Evolutionary conservation across 2,329 filamentous ascomycete species (phyloP).

Genomic region (Phialophora tarda): DNA sequence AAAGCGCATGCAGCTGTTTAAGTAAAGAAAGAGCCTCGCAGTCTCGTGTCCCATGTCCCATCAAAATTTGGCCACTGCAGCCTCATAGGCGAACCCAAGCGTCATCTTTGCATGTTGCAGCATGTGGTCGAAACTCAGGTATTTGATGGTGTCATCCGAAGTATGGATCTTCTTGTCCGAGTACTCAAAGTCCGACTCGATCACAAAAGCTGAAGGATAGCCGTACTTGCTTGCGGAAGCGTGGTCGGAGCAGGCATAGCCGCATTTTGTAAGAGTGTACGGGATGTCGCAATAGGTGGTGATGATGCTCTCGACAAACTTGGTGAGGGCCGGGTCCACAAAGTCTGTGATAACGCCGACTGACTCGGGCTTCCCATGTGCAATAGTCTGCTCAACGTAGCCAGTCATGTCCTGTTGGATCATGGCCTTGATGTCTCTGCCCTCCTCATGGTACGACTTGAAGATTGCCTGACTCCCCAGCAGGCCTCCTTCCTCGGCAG

Average conservation of each 20-base stretch:
- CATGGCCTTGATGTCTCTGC: constrained; percentile 88
- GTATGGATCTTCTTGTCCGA: constrained; percentile 75
- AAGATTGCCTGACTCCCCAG: constrained; percentile 92
- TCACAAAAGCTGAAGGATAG: constrained; percentile 69
- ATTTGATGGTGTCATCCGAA: constrained; percentile 72
- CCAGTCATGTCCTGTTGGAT: constrained; percentile 98
- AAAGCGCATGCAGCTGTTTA: not conserved
- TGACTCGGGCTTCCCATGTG: constrained; percentile 79
- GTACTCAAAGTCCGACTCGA: constrained; percentile 65
- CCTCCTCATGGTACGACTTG: constrained; percentile 73
- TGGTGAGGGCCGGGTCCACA: constrained; percentile 80
- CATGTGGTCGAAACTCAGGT: constrained; percentile 86
- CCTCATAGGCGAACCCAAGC: constrained; percentile 80
- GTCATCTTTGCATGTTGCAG: constrained; percentile 86
- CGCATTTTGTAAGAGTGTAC: constrained; percentile 85
- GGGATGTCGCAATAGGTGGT: constrained; percentile 87
- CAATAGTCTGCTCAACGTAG: constrained; percentile 79
- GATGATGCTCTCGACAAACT: constrained; percentile 89
- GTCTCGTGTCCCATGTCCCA: not conserved
- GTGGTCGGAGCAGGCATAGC: constrained; percentile 79
- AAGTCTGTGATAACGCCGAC: constrained; percentile 94
- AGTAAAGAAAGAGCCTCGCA: constrained; percentile 1
- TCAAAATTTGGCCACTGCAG: constrained; percentile 74
- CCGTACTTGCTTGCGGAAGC: constrained; percentile 70
- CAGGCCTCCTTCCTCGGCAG: constrained; percentile 84